Conservation (phyloP, 352 stramenopile genomes). For the Pythium insidiosum region DNA sequence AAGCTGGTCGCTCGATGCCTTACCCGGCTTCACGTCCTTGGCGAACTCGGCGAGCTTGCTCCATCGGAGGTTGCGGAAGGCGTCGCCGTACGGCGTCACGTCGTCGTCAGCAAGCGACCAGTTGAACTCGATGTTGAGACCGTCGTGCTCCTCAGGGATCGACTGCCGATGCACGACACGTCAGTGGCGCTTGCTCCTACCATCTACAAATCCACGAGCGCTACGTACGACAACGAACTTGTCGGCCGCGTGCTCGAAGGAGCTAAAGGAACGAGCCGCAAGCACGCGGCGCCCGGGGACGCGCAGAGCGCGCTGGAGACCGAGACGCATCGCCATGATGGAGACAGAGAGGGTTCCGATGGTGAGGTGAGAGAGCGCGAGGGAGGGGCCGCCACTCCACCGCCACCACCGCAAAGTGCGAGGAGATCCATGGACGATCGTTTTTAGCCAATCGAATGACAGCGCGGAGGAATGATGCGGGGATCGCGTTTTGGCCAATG, state of each 20-base stretch:
- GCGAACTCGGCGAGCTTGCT: slow-evolving; percentile 53
- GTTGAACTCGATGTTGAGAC: slow-evolving; percentile 83
- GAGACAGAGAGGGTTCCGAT: slow-evolving; percentile 3
- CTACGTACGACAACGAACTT: slow-evolving; percentile 68
- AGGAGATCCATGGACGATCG: slow-evolving; percentile 19
- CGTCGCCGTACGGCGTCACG: slow-evolving; percentile 69
- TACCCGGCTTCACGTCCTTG: slow-evolving; percentile 53
- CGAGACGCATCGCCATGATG: slow-evolving; percentile 54
- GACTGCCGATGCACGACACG: slow-evolving; percentile 2
- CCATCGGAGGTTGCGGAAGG: slow-evolving; percentile 71
- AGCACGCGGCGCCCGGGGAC: slow-evolving; percentile 20
- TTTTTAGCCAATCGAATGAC: slow-evolving; percentile 27
- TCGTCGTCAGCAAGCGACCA: slow-evolving; percentile 79
- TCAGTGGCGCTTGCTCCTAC: neutral
- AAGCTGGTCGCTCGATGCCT: too few relatives aligned
- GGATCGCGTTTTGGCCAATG: slow-evolving; percentile 7
- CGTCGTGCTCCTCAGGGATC: slow-evolving; percentile 68
- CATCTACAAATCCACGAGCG: neutral
- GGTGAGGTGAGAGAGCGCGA: neutral
- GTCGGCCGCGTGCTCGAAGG: slow-evolving; percentile 53
- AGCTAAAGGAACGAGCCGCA: slow-evolving; percentile 28
- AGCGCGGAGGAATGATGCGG: neutral
- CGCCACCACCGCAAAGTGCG: slow-evolving; percentile 34
- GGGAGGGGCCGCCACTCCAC: slow-evolving; percentile 18
- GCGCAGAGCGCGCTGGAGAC: slow-evolving; percentile 40